Evolutionary conservation across 495 filamentous ascomycete genomes (phyloP), one percentile per base, ranked within the genome.

Genomic region (Amorphotheca resinae): DNA sequence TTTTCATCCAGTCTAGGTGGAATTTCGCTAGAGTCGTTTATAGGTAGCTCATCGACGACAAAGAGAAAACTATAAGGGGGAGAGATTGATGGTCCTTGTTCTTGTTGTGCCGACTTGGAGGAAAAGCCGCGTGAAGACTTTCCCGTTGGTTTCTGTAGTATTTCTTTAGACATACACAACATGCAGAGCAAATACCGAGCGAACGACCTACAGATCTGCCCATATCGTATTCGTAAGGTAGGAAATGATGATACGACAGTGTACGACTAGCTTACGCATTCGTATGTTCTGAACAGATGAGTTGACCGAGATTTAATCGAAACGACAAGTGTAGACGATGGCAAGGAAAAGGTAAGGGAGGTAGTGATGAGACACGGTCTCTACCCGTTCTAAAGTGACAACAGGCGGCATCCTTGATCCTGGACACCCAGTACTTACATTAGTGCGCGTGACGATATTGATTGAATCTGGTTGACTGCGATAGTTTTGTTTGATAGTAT

Each of bases 21-120:
- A 18, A 22, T 15, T 17, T 30, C 16, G 14, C 21, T 8, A 21
- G 48, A 39, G 7, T 43, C 38, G 21, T 48, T 48, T 12, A 44
- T 30, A 0, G 33, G 25, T 8, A 48, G 26, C 17, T 42, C 33
- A 32, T 40, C 44, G 15, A 52, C 49, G 34, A 9, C 8, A 22
- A 52, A 52, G 18, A 52, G 20, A 31, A 52, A 52, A 15, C 33
- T n/a, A n/a, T n/a, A n/a, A n/a, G n/a, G n/a, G n/a, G n/a, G n/a
- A n/a, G n/a, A n/a, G n/a, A n/a, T n/a, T 52, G 3, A 33, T 38
- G 3, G 17, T 22, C 9, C 8, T 8, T 12, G 21, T 40, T 40
- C 21, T 4, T 11, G n/a, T 28, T 16, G 38, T 28, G n/a, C 12
- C n/a, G 22, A 15, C n/a, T 15, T 28, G 7, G 22, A 17, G 22